Evolutionary conservation across 192 early-diverging fungal genomes (phyloP).

Genomic region (Hyaloraphidium curvatum): DNA sequence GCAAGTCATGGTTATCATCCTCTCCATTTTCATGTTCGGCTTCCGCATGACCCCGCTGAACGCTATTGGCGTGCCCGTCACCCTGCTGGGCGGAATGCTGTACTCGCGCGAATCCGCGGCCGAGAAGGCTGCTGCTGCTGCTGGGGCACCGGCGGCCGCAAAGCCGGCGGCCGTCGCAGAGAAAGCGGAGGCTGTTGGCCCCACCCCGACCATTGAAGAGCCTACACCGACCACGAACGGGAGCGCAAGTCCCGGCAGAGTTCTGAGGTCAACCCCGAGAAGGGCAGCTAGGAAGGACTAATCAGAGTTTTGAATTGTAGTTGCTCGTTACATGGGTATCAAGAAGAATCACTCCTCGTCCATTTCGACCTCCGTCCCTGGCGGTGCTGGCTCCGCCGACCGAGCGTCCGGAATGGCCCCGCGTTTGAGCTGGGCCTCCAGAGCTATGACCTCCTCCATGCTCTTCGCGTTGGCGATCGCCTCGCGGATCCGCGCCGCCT

Average conservation of each 20-base stretch:
- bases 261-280: too few species aligned
- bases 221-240: too few species aligned
- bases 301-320: too few species aligned
- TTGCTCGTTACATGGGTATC: too few species aligned
- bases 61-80: constrained; percentile 33
- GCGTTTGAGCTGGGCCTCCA: constrained; percentile 44
- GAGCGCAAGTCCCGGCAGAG: too few species aligned
- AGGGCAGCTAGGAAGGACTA: too few species aligned
- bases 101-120: not conserved
- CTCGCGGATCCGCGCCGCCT: constrained; percentile 49
- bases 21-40: constrained; percentile 36
- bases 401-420: constrained; percentile 22
- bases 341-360: not conserved
- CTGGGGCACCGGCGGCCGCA: too few species aligned
- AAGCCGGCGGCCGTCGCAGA: too few species aligned
- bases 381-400: constrained; percentile 3
- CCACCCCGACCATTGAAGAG: too few species aligned
- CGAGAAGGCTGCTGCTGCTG: too few species aligned
- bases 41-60: constrained; percentile 34
- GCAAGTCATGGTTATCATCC: constrained; percentile 44
- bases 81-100: constrained; percentile 18
- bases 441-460: constrained; percentile 48
- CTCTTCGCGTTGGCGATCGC: constrained; percentile 55
- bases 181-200: too few species aligned
- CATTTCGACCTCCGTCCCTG: not conserved